These are phyloP conservation scores for Naegleria gruberi DNA, from an alignment of 208 protist genomes.

Conservation along the genomic window DNA sequence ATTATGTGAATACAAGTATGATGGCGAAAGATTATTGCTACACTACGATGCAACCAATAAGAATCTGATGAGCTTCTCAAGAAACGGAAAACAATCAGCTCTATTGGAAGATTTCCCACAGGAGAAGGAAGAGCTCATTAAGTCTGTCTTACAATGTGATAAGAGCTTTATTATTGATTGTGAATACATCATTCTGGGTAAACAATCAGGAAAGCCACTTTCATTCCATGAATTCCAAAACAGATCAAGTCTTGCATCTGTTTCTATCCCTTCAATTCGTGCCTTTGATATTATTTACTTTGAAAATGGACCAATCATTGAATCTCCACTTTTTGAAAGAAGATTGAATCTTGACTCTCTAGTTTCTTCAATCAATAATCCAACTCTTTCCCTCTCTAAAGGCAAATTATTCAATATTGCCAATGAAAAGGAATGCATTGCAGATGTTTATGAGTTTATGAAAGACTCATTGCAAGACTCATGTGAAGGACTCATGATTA, in stretches of 20 bases:
- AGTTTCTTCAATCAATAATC: not conserved
- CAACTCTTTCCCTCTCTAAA: constrained; percentile 40
- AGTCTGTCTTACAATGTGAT: constrained; percentile 36
- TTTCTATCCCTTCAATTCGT: not conserved
- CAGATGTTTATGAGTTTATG: constrained; percentile 88
- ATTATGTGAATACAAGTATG: constrained; percentile 97
- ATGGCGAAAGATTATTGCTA: constrained; percentile 85
- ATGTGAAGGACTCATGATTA: constrained; percentile 97
- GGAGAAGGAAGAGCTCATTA: not conserved
- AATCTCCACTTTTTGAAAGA: constrained; percentile 66
- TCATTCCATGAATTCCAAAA: constrained; percentile 88
- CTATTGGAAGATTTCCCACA: not conserved
- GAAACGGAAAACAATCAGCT: not conserved
- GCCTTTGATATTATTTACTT: constrained; percentile 98
- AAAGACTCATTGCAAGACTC: constrained; percentile 76
- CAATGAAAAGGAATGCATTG: constrained; percentile 63
- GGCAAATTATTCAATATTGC: constrained; percentile 58
- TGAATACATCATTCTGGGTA: constrained; percentile 92
- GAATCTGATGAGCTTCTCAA: not conserved
- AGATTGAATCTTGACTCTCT: constrained; percentile 56
- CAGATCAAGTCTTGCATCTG: constrained; percentile 18
- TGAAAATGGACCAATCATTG: constrained; percentile 82
- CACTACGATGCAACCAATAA: not conserved
- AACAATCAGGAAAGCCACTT: constrained; percentile 70
- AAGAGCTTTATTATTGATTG: constrained; percentile 96